Conservation (phyloP, 2,329 filamentous ascomycete species). For the Nemania sp. region DNA sequence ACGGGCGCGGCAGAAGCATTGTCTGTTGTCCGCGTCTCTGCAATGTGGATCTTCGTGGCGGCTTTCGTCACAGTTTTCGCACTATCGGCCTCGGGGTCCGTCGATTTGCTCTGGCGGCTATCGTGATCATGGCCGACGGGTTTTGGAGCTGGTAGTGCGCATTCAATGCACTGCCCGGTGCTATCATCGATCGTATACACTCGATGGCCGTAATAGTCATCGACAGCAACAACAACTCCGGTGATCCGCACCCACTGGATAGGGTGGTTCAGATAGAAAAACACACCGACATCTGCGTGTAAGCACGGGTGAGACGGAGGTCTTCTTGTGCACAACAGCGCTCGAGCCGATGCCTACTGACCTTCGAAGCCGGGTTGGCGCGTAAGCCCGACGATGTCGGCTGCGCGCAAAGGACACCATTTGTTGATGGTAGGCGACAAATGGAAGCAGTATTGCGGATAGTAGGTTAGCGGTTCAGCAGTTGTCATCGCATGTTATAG, state of each 20-base stretch:
- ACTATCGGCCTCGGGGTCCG: background rate
- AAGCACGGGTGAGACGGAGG: background rate
- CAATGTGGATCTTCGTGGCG: background rate
- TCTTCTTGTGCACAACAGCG: background rate
- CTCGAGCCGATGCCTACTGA: slow-evolving; percentile 41
- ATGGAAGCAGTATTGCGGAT: slow-evolving; percentile 66
- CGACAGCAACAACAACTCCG: slow-evolving; percentile 68
- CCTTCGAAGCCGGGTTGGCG: slow-evolving; percentile 57
- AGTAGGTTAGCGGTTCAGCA: slow-evolving; percentile 41
- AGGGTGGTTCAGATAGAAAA: slow-evolving; percentile 73
- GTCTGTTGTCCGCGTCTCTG: slow-evolving; percentile 1
- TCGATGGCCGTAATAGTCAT: slow-evolving; percentile 51
- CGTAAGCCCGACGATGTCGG: slow-evolving; percentile 54
- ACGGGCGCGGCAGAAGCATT: slow-evolving; percentile 10
- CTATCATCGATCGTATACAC: slow-evolving; percentile 68
- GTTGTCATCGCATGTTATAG: slow-evolving; percentile 51
- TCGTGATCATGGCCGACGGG: slow-evolving; percentile 3
- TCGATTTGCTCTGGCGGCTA: background rate
- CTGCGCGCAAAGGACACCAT: slow-evolving; percentile 60
- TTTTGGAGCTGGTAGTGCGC: slow-evolving; percentile 37
- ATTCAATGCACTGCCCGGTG: slow-evolving; percentile 62
- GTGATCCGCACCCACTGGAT: slow-evolving; percentile 74
- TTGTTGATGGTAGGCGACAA: slow-evolving; percentile 62
- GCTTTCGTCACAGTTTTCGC: background rate
- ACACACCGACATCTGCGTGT: slow-evolving; percentile 56